These are phyloP conservation scores for Metrosideros polymorpha DNA, from an alignment of 441 rosid species.

Conservation along the genomic window DNA sequence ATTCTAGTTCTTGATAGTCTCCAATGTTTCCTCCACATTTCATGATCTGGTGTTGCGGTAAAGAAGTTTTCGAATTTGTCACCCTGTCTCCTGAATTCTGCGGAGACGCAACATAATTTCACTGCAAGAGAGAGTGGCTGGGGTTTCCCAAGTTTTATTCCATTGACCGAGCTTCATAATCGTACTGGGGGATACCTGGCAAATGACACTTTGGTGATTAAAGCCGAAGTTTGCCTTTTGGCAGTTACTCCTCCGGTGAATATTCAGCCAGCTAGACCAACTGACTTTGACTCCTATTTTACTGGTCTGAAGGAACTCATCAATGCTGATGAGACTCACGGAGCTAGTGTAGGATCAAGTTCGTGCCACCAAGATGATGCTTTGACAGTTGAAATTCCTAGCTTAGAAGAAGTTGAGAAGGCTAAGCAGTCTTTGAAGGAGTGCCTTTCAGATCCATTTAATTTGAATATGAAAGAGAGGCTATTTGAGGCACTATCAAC, in stretches of 20 bases:
- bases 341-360: neutral
- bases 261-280: neutral
- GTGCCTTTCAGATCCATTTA: neutral
- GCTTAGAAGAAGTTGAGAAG: neutral
- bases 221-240: neutral
- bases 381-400: neutral
- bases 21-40: too few species aligned
- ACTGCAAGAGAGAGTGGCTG: too few species aligned
- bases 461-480: slow-evolving; percentile 2
- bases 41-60: too few species aligned
- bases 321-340: neutral
- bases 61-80: neutral
- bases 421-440: neutral
- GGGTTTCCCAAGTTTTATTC: neutral
- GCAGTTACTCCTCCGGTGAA: neutral
- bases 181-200: neutral
- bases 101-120: neutral
- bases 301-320: neutral
- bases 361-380: neutral
- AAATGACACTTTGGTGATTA: neutral
- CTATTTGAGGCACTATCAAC: neutral
- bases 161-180: neutral
- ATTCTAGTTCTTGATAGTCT: neutral
- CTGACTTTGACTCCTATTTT: neutral
- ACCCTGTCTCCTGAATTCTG: neutral